Evolutionary conservation across 2,329 filamentous ascomycete species (phyloP), one percentile per base, ranked within the genome.

Genomic region (Chaetomium olivaceum): DNA sequence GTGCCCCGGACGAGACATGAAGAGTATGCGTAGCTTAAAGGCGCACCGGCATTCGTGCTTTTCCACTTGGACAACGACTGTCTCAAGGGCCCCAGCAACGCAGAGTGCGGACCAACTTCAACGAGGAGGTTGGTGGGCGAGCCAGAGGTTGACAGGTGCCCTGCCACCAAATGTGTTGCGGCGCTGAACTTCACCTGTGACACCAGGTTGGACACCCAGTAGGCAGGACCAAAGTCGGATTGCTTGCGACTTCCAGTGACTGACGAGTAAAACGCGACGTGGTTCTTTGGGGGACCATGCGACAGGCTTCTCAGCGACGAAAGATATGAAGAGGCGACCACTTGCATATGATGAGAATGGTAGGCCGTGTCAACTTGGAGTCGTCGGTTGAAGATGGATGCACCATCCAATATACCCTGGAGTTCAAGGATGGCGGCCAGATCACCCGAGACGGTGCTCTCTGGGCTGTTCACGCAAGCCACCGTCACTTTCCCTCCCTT

Each of bases 361-460:
- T 61, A 33, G 61, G 80, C 80, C 7, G 65, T 76, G 62, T 79
- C 76, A 2, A 80, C 77, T n/a, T 74, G 71, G 0, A 82, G 71
- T 0, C 64, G 39, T 2, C 77, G 67, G 1, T 71, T 65, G 56
- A 79, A 67, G 14, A 21, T 51, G 5, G 7, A 19, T 12, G 19
- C 58, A 1, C 8, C 29, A 2, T 43, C 36, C 3, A 64, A 25
- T 3, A 48, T 33, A 1, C 33, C 57, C 5, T 54, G 19, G 19
- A 50, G 4, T 3, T 59, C 29, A 4, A 39, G 25, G 21, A 64
- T 61, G 8, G 63, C 63, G 19, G n/a, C n/a, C 21, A n/a, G 50
- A 27, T 64, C 63, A 6, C 63, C 63, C 3, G 57, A 56, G 14
- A 61, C 5, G 3, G 63, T 64, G 39, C 63, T 64, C 8, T 16